Base-by-base conservation (phyloP, 768 basidiomycete species). In the Lentinula edodes region DNA sequence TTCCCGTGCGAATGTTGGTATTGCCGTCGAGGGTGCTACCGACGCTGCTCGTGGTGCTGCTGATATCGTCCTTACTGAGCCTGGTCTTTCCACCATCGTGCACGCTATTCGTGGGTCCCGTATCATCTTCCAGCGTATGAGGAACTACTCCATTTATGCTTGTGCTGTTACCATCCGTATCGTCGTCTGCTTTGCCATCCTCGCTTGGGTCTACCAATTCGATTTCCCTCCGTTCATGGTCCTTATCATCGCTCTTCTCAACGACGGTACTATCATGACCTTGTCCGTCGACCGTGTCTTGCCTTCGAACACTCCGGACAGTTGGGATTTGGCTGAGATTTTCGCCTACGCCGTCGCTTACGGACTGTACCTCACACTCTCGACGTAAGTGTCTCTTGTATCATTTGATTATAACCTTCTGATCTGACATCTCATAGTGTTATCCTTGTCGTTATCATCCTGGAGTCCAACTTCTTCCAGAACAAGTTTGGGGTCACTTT, bases 141-240 rank as follows among this genome's bases (percentile, higher is more conserved):
- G 96, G 69, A 98, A 98, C 84, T 98, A 98, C 78, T 91, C 96
- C 56, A 97, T 98, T 79, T 95, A 94, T 74, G 91, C 92, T 36
- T 95, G 93, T 72, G 86, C 92, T 46, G 93, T 96, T 68, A 98
- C 95, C 63, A 97, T 97, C 76, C 95, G 95, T 89, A 96, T 98
- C 74, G 95, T 98, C 66, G 91, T 97, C 67, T 96, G 92, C 77
- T 98, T 98, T 77, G 87, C 94, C 64, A 88, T 97, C 78, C 82
- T 98, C 72, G 91, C 93, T 48, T 98, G 98, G 74, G 89, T 88
- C 39, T 98, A 95, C 88, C 86, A 89, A 81, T 95, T 96, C 77
- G 91, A 97, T 76, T 98, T 98, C 93, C 96, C 96, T 66, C 94
- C 96, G 12, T 98, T 98, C 86, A 98, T 98, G 96, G 87, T 98